Conservation (phyloP, 2,329 filamentous ascomycete species). For the Elsinoe fawcettii region DNA sequence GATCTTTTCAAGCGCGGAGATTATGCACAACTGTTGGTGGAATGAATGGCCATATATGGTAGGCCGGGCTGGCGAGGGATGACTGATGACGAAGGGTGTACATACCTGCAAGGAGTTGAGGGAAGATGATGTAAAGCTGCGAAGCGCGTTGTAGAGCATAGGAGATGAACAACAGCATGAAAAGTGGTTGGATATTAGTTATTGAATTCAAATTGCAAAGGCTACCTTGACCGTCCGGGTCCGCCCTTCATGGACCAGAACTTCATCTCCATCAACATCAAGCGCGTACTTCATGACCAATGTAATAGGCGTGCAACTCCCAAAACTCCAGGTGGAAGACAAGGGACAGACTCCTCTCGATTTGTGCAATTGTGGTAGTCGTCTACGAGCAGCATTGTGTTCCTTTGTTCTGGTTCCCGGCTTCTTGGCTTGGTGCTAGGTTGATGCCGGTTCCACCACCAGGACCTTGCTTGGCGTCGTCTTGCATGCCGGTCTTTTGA, state of each 20-base stretch:
- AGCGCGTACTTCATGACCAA: background rate
- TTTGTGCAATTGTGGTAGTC: background rate
- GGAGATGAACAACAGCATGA: background rate
- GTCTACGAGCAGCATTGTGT: conserved; percentile 15
- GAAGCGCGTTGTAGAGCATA: background rate
- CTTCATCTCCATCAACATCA: conserved; percentile 9
- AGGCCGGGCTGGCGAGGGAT: background rate
- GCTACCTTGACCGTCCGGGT: conserved; percentile 1
- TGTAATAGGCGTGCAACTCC: conserved; percentile 7
- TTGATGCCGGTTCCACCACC: conserved; percentile 12
- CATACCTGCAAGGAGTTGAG: background rate
- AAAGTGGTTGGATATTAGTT: conserved; percentile 5
- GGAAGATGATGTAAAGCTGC: background rate
- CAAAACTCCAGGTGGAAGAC: conserved; percentile 3
- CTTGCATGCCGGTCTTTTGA: conserved; percentile 15
- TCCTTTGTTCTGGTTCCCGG: conserved; percentile 10
- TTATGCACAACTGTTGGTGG: background rate
- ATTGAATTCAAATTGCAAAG: conserved; percentile 8
- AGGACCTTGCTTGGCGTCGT: conserved; percentile 15
- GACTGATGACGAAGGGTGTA: background rate
- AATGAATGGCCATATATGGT: background rate
- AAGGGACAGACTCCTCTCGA: background rate
- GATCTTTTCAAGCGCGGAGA: background rate
- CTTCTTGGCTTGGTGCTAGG: conserved; percentile 11
- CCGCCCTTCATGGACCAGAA: background rate